Conservation (phyloP, 768 basidiomycete species). For the Astraeus odoratus region DNA sequence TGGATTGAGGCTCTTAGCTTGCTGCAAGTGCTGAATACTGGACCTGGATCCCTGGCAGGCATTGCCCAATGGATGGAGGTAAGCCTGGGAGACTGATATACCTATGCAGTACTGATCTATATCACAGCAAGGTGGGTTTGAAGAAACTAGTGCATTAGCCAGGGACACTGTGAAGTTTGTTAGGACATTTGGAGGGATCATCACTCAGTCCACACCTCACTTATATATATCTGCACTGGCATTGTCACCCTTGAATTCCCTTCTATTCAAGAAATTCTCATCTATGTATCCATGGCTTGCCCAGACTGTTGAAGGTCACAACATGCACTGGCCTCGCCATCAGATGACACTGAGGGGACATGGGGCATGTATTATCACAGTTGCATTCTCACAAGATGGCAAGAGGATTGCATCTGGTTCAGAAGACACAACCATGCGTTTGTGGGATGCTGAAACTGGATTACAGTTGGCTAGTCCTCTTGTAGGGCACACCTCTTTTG, state of each 20-base stretch:
- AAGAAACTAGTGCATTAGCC: background rate
- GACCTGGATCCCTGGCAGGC: background rate
- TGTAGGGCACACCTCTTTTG: constrained; percentile 2
- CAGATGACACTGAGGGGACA: background rate
- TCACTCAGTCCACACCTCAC: background rate
- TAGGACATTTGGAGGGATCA: background rate
- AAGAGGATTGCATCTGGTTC: background rate
- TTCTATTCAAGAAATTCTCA: background rate
- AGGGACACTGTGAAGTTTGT: background rate
- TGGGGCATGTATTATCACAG: background rate
- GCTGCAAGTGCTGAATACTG: background rate
- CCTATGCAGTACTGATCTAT: background rate
- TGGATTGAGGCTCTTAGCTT: background rate
- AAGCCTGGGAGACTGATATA: background rate
- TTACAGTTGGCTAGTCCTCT: background rate
- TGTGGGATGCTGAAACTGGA: constrained; percentile 7
- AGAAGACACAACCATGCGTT: constrained; percentile 3
- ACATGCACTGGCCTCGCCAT: background rate
- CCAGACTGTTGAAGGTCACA: background rate
- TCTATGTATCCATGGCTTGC: background rate
- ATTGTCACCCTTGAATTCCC: background rate
- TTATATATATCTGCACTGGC: background rate
- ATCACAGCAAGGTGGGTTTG: too few relatives aligned
- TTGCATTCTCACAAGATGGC: constrained; percentile 7
- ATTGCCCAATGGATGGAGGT: background rate